Percentiles rank a stretch among this genome's conserved stretches.
phyloP scores from a whole-genome alignment of 2,329 filamentous ascomycete genomes.

The Neocucurbitaria cava region DNA sequence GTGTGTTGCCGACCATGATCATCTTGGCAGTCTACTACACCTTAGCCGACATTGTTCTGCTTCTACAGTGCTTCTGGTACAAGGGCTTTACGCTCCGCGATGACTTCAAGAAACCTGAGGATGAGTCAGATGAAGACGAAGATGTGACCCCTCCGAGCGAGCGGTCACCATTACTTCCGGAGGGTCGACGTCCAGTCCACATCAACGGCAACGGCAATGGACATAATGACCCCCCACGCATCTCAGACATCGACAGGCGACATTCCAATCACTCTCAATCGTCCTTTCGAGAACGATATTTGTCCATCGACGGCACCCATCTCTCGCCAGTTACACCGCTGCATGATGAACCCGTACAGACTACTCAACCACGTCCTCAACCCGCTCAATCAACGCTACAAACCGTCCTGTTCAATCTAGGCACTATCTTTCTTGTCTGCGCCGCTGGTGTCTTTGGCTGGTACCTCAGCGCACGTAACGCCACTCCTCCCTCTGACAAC shows the following conservation, averaged over 20 bases:
- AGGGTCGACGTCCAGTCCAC: conserved; percentile 27
- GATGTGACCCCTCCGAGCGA: conserved; percentile 45
- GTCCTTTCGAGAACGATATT: conserved; percentile 55
- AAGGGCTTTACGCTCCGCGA: conserved; percentile 70
- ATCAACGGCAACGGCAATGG: conserved; percentile 28
- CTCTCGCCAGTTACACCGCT: conserved; percentile 86
- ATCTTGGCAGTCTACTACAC: conserved; percentile 96
- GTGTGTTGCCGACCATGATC: conserved; percentile 92
- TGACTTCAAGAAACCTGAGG: conserved; percentile 31
- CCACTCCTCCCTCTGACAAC: conserved; percentile 35
- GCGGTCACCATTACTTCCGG: conserved; percentile 43
- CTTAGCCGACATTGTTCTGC: conserved; percentile 84
- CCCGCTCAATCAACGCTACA: conserved; percentile 57
- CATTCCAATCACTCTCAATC: conserved; percentile 39
- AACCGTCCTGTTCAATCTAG: conserved; percentile 73
- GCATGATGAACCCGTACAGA: conserved; percentile 50
- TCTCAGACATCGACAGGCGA: conserved; percentile 48
- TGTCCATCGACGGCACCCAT: conserved; percentile 69
- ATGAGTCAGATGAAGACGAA: conserved; percentile 27
- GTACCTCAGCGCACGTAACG: conserved; percentile 66
- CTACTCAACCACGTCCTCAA: conserved; percentile 51
- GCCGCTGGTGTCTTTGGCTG: conserved; percentile 84
- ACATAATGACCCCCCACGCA: conserved; percentile 29
- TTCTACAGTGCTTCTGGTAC: conserved; percentile 95
- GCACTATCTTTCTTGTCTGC: conserved; percentile 81